A percentile compares a stretch with the other conserved stretches of the same genome.
Evolutionary conservation across 2,329 filamentous ascomycete species (phyloP).

Genomic region (Neurospora crassa): DNA sequence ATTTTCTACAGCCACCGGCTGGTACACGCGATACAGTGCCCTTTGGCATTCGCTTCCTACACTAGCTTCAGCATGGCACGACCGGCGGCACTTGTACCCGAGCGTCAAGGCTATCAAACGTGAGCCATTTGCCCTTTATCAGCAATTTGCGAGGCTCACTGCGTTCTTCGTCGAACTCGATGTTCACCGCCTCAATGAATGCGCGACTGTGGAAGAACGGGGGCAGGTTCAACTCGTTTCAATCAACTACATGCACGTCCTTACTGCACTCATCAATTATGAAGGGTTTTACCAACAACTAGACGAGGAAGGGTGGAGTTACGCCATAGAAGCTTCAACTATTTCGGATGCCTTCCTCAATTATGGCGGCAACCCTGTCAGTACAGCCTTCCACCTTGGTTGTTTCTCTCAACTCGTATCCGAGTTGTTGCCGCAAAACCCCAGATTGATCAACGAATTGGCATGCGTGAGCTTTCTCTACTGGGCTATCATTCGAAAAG

Average conservation of each 20-base stretch:
- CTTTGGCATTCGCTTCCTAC: slow-evolving; percentile 44
- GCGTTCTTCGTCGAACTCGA: slow-evolving; percentile 45
- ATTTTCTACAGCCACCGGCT: slow-evolving; percentile 28
- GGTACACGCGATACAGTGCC: slow-evolving; percentile 32
- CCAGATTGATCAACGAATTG: slow-evolving; percentile 37
- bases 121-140: slow-evolving; percentile 28
- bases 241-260: slow-evolving; percentile 34
- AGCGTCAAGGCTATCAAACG: slow-evolving; percentile 21
- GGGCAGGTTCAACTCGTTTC: slow-evolving; percentile 30
- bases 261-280: slow-evolving; percentile 28
- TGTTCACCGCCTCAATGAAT: slow-evolving; percentile 23
- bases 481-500: slow-evolving; percentile 24
- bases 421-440: slow-evolving; percentile 32
- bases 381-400: background rate
- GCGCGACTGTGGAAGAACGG: slow-evolving; percentile 11
- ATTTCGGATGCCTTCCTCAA: slow-evolving; percentile 35
- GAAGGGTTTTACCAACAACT: slow-evolving; percentile 18
- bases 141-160: slow-evolving; percentile 37
- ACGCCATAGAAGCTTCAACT: slow-evolving; percentile 24
- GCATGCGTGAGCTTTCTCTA: slow-evolving; percentile 27
- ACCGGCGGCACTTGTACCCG: slow-evolving; percentile 6
- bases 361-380: slow-evolving; percentile 23
- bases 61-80: slow-evolving; percentile 19
- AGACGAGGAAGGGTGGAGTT: slow-evolving; percentile 16
- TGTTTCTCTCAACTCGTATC: slow-evolving; percentile 31